Base-by-base conservation (phyloP, 306 rosid genomes). In the Arachis hypogaea region DNA sequence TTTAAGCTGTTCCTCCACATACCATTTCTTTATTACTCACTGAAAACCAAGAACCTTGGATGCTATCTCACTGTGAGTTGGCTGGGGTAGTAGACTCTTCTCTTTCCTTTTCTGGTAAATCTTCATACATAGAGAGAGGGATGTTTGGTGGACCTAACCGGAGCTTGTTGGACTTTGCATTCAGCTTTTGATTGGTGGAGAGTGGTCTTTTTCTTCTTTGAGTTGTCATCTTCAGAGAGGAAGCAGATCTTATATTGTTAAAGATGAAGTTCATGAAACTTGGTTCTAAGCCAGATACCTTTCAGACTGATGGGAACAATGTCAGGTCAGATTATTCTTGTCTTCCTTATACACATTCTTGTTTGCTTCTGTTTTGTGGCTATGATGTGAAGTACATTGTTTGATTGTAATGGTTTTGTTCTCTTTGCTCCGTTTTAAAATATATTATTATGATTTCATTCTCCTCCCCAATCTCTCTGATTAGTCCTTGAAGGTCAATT, bases 211-310 rank as follows among this genome's bases (percentile, higher is more conserved):
- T 16, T 16, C 16, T 58, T 41, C 68, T 66, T 68, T 78, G 18
- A 45, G 75, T 58, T 14, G 7, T 44, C 57, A 59, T 68, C 66
- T 11, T 47, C 28, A 61, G 22, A 60, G 60, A 75, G 78, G 78
- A 72, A 84, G 83, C 71, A 69, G 87, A 86, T 89, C 86, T 77
- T 86, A 64, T 51, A 41, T 78, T 80, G 76, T 63, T 55, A 85
- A 85, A 83, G 85, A 95, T 95, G 99, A 95, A 95, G 96, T 95
- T 92, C 83, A 92, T 95, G 99, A 92, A 92, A 78, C 99, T 95
- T 84, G 99, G 99, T 84, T 92, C 99, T 45, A 95, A 92, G 89
- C 88, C 89, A 22, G 97, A 95, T 77, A 78, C 98, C 29, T 92
- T 95, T 80, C 99, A 88, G 81, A 80, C 81, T 40, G 96, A 92